Evolutionary conservation across 371 early-diverging fungal genomes (phyloP), one percentile per base, ranked within the genome.

Genomic region (Ordospora colligata): DNA sequence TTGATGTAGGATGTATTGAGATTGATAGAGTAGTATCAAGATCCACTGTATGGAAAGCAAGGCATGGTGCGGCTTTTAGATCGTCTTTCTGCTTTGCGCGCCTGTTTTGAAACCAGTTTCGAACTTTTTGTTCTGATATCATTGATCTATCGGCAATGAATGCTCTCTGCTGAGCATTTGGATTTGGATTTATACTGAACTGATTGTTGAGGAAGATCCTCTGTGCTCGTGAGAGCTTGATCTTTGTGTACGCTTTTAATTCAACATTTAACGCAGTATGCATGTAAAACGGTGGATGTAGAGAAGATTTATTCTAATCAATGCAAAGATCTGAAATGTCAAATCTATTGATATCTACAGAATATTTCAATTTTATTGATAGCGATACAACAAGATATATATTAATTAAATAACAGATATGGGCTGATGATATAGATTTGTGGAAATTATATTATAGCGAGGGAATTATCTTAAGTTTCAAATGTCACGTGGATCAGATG

Each of bases 51-150:
- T 17, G 19, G 14, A 2, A 12, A 17, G 8, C 22, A 27, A 40
- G 49, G 23, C 37, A 22, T 17, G 45, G 21, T 1, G 25, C 14
- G 25, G 5, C 23, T 17, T n/a, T 27, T 46, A 14, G 19, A 19
- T 46, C 47, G 8, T 19, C 25, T 73, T 76, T 76, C 46, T 78
- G 75, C 64, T 79, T 83, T 5, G 83, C 80, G n/a, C 83, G 19
- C 64, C 75, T 81, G 72, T 83, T 83, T 67, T 83, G 83, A 47
- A 83, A 83, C 83, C 83, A 83, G 14, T 80, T 83, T 65, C 80
- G 73, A 9, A 83, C 68, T 25, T 79, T 83, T 23, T 77, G 54
- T 42, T 71, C 62, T 9, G 75, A 58, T 37, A 83, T 51, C 9
- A 72, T 32, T 8, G 77, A 46, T 43, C 45, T 37, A 8, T 14